A percentile compares a stretch with the other conserved stretches of the same genome.
Conservation (phyloP, 257 asterid genomes). For the Orobanche coerulescens region DNA sequence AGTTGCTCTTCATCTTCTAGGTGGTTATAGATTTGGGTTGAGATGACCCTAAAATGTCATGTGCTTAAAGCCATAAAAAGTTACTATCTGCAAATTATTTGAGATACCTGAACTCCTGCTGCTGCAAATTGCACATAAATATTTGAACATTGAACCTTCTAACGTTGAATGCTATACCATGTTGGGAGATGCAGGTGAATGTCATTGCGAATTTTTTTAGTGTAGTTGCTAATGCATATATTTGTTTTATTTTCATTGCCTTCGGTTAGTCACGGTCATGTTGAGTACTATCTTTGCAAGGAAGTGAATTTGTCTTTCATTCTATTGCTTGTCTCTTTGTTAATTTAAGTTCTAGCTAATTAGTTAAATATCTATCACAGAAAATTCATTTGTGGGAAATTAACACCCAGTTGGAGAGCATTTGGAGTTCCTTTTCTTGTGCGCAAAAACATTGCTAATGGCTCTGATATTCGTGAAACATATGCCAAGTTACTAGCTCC, state of each 20-base stretch:
- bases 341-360: conserved; percentile 17
- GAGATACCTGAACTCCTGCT: not conserved
- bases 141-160: conserved; percentile 11
- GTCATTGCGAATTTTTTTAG: not conserved
- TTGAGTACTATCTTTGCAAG: conserved; percentile 15
- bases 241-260: conserved; percentile 11
- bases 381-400: conserved; percentile 39
- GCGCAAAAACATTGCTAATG: conserved; percentile 41
- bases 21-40: conserved; percentile 1
- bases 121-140: conserved; percentile 16
- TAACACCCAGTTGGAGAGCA: conserved; percentile 44
- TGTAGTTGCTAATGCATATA: not conserved
- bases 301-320: conserved; percentile 1
- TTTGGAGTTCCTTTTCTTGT: conserved; percentile 75
- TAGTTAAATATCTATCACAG: conserved; percentile 36
- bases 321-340: not conserved
- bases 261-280: conserved; percentile 5
- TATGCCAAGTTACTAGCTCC: conserved; percentile 52
- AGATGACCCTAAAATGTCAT: conserved; percentile 3
- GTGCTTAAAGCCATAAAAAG: not conserved
- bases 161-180: not conserved
- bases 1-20: not conserved
- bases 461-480: conserved; percentile 47
- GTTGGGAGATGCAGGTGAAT: conserved; percentile 13
- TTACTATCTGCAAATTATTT: not conserved